Base-by-base conservation (phyloP, 768 basidiomycete genomes). In the Lentinus brumalis region DNA sequence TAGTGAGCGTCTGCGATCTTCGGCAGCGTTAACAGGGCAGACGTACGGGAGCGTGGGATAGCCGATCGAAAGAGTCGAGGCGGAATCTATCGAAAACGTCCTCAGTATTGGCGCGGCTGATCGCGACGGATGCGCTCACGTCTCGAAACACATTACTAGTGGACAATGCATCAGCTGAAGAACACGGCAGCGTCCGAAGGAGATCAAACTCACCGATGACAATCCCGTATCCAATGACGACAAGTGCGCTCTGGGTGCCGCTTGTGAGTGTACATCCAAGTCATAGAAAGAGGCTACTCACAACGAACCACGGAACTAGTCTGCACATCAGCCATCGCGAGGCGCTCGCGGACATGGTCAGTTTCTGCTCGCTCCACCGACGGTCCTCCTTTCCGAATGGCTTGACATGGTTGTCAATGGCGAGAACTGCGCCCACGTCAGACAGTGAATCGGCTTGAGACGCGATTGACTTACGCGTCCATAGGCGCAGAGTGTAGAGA, bases 401-500 rank as follows among this genome's bases (percentile, higher is more conserved):
- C 21, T 45, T 59, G 12, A 64, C 21, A 10, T 42, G 55, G 15
- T 60, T 39, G 32, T 64, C 56, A 39, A 64, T 64, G 1, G 58
- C 59, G 8, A 56, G 56, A 0, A 64, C 63, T 64, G 39, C 3
- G 2, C 7, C 9, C 9, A 3, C 12, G n/a, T 31, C n/a, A 12
- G 1, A 53, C 10, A 3, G 30, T 21, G 4, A 4, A 12, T 11
- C 38, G 31, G 16, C 21, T 5, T 32, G n/a, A 38, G 41, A 9
- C 14, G 12, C 15, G 18, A 16, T 18, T 47, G 2, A 63, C 66
- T 10, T 32, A 67, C 66, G 59, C 16, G 57, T 64, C 66, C 66
- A 67, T 15, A 67, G 47, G 3, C 66, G 55, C 5, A 54, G 47
- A 9, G 66, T 64, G 39, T 67, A 67, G 1, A 67, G 32, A 12